phyloP scores from a whole-genome alignment of 305 asterid species.

The Solanum aculeatissimum region DNA sequence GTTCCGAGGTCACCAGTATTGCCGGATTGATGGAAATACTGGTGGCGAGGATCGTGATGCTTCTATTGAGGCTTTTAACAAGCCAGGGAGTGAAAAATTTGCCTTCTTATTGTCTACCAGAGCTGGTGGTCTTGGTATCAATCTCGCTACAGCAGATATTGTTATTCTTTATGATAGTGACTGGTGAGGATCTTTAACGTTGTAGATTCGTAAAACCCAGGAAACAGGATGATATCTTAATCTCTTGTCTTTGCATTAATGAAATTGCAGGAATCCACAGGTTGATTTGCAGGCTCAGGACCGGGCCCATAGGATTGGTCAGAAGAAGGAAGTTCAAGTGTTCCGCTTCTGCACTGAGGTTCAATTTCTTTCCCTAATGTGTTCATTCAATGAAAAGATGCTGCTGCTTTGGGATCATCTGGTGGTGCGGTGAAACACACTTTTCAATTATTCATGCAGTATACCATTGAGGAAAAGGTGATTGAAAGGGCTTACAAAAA shows the following conservation, averaged over 20 bases:
- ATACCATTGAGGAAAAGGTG: slow-evolving; percentile 97
- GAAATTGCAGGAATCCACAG: slow-evolving; percentile 85
- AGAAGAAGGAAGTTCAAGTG: slow-evolving; percentile 99
- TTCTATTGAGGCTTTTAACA: slow-evolving; percentile 83
- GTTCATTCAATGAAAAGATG: background rate
- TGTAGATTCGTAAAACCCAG: background rate
- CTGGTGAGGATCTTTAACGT: slow-evolving; percentile 39
- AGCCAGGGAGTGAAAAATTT: slow-evolving; percentile 96
- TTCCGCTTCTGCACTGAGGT: slow-evolving; percentile 99
- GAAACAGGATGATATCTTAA: background rate
- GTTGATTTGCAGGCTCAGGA: slow-evolving; percentile 99
- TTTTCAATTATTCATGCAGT: slow-evolving; percentile 32
- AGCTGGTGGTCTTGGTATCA: slow-evolving; percentile 99
- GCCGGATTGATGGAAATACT: slow-evolving; percentile 98
- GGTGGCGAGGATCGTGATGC: slow-evolving; percentile 99
- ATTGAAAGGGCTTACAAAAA: slow-evolving; percentile 98
- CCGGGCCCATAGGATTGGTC: slow-evolving; percentile 99
- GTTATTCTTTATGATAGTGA: slow-evolving; percentile 99
- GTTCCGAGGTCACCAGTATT: slow-evolving; percentile 78
- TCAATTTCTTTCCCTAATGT: slow-evolving; percentile 9
- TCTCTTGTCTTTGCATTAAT: background rate
- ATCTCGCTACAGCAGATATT: slow-evolving; percentile 98
- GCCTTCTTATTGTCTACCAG: slow-evolving; percentile 92
- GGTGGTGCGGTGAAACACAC: background rate
- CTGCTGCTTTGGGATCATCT: background rate